phyloP scores from a whole-genome alignment of 768 basidiomycete species.

The Collybiopsis confluens region DNA sequence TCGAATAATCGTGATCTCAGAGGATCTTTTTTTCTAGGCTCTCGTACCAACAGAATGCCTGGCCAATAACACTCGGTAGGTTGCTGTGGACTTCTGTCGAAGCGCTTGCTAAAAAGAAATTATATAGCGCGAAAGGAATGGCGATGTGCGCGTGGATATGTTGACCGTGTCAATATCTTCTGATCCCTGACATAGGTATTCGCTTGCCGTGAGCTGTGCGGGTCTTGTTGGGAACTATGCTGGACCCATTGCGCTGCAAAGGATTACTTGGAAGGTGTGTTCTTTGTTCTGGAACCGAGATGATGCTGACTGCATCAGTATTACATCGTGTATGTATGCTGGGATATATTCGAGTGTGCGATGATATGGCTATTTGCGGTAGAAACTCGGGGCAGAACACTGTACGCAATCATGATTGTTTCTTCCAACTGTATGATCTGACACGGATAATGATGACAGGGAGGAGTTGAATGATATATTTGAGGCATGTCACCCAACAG shows the following conservation, averaged over 20 bases:
- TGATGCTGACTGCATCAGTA: not conserved
- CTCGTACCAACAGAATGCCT: constrained; percentile 54
- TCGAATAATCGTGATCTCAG: too few relatives aligned
- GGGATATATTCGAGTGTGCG: constrained; percentile 18
- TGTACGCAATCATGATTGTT: too few relatives aligned
- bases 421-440: too few relatives aligned
- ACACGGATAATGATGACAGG: constrained; percentile 4
- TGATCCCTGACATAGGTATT: constrained; percentile 25
- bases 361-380: constrained; percentile 20
- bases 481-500: constrained; percentile 2
- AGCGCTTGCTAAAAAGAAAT: not conserved
- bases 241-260: constrained; percentile 36
- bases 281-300: not conserved
- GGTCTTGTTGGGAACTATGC: constrained; percentile 51
- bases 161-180: not conserved
- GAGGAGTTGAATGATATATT: constrained; percentile 22
- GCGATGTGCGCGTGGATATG: constrained; percentile 37
- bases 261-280: constrained; percentile 29
- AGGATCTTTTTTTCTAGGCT: constrained; percentile 21
- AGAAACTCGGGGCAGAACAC: constrained; percentile 18
- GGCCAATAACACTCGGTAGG: constrained; percentile 46
- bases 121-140: constrained; percentile 54
- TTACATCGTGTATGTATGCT: constrained; percentile 19
- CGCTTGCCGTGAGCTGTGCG: constrained; percentile 38
- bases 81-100: not conserved